Conservation (phyloP, 805 yeast genomes). For the Clavispora carvajalis region DNA sequence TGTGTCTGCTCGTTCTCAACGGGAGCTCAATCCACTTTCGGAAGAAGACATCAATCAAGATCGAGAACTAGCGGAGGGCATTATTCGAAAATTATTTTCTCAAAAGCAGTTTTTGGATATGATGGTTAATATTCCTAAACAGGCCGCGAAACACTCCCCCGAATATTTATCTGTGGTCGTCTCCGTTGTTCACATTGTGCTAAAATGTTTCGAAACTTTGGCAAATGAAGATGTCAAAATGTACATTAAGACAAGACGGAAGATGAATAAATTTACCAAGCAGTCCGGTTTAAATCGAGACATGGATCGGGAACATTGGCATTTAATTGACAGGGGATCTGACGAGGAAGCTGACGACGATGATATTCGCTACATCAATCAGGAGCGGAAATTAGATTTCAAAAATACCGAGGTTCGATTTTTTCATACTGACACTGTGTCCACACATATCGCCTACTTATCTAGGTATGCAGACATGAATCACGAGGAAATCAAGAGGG, state of each 20-base stretch:
- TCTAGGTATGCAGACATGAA: constrained; percentile 57
- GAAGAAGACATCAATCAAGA: constrained; percentile 43
- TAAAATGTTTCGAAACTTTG: constrained; percentile 64
- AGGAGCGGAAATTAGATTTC: constrained; percentile 46
- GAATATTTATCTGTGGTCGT: constrained; percentile 56
- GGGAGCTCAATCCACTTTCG: constrained; percentile 11
- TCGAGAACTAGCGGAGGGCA: constrained; percentile 47
- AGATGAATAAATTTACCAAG: constrained; percentile 26
- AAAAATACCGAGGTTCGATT: constrained; percentile 39
- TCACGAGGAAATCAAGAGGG: constrained; percentile 54
- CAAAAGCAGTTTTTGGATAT: constrained; percentile 54
- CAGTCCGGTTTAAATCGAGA: constrained; percentile 14
- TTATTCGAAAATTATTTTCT: constrained; percentile 65
- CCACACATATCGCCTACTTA: constrained; percentile 60
- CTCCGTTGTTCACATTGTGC: constrained; percentile 57
- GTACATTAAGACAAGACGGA: constrained; percentile 43
- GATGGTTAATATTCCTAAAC: constrained; percentile 54
- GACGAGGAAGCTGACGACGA: constrained; percentile 26
- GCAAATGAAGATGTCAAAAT: constrained; percentile 51
- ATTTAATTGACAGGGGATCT: constrained; percentile 15
- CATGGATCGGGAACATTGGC: constrained; percentile 14
- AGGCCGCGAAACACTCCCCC: constrained; percentile 59
- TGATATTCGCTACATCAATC: constrained; percentile 30
- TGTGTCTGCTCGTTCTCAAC: constrained; percentile 14
- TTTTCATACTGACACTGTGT: constrained; percentile 54